phyloP scores from a whole-genome alignment of 495 filamentous ascomycete genomes.

The Neurospora sp. region DNA sequence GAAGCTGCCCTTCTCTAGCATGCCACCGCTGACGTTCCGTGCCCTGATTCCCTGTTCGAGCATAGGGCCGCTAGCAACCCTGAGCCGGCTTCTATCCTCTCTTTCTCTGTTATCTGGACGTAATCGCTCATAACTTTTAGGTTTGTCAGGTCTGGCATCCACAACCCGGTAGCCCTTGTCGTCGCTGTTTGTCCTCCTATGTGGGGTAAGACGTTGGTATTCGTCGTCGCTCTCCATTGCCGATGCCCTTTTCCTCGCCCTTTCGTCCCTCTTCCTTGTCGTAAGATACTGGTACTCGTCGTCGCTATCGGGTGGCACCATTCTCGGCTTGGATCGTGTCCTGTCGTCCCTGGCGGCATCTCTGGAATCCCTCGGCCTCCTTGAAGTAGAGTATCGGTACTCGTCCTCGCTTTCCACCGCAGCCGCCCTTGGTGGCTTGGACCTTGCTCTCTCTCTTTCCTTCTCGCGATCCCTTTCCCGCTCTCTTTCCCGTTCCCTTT shows the following conservation, averaged over 20 bases:
- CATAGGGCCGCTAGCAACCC: background rate
- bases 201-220: conserved; percentile 9
- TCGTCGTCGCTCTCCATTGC: conserved; percentile 16
- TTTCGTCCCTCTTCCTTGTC: background rate
- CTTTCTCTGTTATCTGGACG: background rate
- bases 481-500: conserved; percentile 11
- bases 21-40: background rate
- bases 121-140: background rate
- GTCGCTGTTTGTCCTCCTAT: conserved; percentile 1
- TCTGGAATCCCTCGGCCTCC: background rate
- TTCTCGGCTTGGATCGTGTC: conserved; percentile 11
- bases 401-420: conserved; percentile 16
- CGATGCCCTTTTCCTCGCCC: background rate
- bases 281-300: conserved; percentile 16
- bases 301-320: conserved; percentile 12
- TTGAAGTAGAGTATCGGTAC: conserved; percentile 9
- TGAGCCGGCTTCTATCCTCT: background rate
- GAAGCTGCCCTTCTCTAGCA: background rate
- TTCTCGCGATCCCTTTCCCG: conserved; percentile 3
- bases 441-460: background rate
- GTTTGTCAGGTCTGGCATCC: background rate
- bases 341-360: background rate
- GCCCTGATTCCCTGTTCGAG: background rate
- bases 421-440: background rate
- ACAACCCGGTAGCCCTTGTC: background rate